Evolutionary conservation across 768 basidiomycete genomes (phyloP).

Genomic region (Boletus rufocinnamomeus): DNA sequence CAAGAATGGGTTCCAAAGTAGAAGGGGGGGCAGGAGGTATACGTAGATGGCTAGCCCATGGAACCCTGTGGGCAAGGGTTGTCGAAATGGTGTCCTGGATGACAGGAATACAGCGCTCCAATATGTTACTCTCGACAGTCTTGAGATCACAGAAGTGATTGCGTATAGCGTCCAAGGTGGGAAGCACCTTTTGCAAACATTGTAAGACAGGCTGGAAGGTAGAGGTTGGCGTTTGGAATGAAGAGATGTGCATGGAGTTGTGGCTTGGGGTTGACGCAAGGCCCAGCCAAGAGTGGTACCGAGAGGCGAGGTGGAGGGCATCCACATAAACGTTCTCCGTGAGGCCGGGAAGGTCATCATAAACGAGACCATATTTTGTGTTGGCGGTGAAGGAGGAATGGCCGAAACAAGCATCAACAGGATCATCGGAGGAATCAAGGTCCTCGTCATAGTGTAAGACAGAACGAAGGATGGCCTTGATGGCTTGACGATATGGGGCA

Average conservation of each 20-base stretch:
- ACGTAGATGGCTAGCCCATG: neutral
- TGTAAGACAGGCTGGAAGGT: no score
- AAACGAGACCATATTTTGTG: neutral
- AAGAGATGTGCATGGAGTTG: no score
- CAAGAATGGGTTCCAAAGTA: neutral
- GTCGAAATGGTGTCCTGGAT: no score
- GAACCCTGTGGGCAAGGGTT: neutral
- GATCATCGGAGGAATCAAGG: neutral
- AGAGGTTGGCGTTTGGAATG: no score
- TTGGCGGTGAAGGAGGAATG: neutral
- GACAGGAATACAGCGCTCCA: no score
- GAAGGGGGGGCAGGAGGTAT: neutral
- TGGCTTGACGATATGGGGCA: neutral
- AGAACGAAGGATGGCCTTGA: neutral
- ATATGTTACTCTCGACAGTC: no score
- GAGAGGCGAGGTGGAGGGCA: neutral
- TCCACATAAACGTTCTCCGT: conserved; percentile 1
- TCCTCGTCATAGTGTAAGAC: neutral
- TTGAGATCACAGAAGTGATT: no score
- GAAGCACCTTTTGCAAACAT: no score
- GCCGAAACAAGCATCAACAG: neutral
- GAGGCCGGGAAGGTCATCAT: neutral
- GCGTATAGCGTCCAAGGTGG: no score
- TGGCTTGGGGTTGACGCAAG: no score
- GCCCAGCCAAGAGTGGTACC: neutral